Evolutionary conservation across 805 yeast genomes (phyloP), one percentile per base, ranked within the genome.

Genomic region (Cyberlindnera mrakii): DNA sequence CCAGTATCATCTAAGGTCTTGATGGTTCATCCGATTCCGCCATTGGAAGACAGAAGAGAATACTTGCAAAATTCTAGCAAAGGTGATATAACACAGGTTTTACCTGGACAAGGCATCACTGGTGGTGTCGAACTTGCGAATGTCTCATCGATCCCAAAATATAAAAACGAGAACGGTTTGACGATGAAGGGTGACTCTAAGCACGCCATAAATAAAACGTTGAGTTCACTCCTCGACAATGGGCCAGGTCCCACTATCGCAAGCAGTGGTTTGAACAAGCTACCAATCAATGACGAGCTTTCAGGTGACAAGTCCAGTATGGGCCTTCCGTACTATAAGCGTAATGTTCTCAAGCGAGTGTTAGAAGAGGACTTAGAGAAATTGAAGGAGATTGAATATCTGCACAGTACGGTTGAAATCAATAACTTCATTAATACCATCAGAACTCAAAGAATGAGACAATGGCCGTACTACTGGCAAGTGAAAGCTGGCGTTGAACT

Each of bases 381-480:
- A 27, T 59, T 75, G 18, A 69, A 62, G 43, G 76, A 73, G 47
- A 54, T 75, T 30, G 80, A 75, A 48, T 71, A 72, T 48, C 48
- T 66, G 6, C 81, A 76, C 46, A 76, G 77, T 34, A 61, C 70
- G 8, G 73, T 75, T 25, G 69, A 70, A 27, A 48, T 71, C 17
- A 74, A 74, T 50, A 67, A 67, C 35, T 67, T 71, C 31, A 49
- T 75, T 36, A 68, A 68, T 47, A 64, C 64, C 38, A 67, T 69
- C 14, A 55, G 80, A 42, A 53, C 63, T 5, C 51, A 66, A 27
- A 61, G 80, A 49, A 58, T 62, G 23, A 64, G 60, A 37, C 77
- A 69, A 54, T 77, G 82, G 82, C 50, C 57, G 18, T 63, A 63
- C 50, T 77, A 71, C 48, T 77, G 72, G 69, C 67, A 63, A 40